A percentile compares a stretch with the other conserved stretches of the same genome.
phyloP scores from a whole-genome alignment of 106 monocot genomes.

The Vanilla planifolia region DNA sequence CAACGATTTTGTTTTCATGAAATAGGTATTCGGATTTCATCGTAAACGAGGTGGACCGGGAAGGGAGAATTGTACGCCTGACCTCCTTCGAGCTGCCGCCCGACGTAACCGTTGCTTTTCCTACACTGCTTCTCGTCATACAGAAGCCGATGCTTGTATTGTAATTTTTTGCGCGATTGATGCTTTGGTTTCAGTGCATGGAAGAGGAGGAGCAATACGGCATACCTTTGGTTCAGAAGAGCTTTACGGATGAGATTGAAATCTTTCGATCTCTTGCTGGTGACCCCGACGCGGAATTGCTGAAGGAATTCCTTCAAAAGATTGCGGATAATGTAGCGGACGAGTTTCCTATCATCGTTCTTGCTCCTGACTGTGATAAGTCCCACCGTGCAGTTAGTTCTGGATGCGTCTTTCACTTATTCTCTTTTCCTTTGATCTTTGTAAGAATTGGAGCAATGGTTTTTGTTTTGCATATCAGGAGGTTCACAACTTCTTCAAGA shows the following conservation, averaged over 20 bases:
- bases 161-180: neutral
- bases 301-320: conserved; percentile 42
- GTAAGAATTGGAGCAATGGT: neutral
- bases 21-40: conserved; percentile 90
- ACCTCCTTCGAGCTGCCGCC: conserved; percentile 76
- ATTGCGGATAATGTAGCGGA: conserved; percentile 15
- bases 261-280: conserved; percentile 55
- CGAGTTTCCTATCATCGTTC: conserved; percentile 41
- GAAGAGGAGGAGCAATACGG: conserved; percentile 29
- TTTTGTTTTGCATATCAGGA: conserved; percentile 36
- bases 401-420: neutral
- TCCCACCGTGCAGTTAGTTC: conserved; percentile 74
- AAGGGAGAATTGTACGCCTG: conserved; percentile 55
- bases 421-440: neutral
- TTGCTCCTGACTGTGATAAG: conserved; percentile 79
- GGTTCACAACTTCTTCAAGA: conserved; percentile 97
- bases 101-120: conserved; percentile 20
- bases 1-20: neutral
- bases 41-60: conserved; percentile 74
- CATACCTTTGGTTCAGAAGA: conserved; percentile 7
- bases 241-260: conserved; percentile 37
- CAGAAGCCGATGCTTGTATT: neutral
- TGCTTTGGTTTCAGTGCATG: conserved; percentile 20
- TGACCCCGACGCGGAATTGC: conserved; percentile 49
- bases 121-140: neutral